Base-by-base conservation (phyloP, 2,329 filamentous ascomycete genomes). In the Monosporascus sp. region DNA sequence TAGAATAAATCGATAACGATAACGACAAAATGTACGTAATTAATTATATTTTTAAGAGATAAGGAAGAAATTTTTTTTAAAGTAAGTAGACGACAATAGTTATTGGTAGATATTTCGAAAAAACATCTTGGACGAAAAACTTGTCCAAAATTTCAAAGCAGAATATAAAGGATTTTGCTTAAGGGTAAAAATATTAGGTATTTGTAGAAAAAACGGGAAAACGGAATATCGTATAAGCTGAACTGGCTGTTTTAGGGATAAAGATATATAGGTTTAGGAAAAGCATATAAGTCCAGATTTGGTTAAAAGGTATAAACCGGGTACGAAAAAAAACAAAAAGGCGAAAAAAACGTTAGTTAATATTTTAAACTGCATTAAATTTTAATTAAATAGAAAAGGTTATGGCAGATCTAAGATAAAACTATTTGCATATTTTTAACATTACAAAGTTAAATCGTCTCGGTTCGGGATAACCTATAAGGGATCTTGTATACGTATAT, bases 201-300 rank as follows among this genome's bases (percentile, higher is more conserved):
- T n/a, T 38, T 25, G 25, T 45, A 50, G 11, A 50, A 22, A 38
- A 43, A 50, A 50, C 2, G 18, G 49, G 22, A 50, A 50, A 38
- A 45, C 39, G 24, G 38, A 50, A 27, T 50, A 50, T 45, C 25
- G 37, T 45, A 17, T 50, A 44, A 50, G 27, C 17, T 50, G 18
- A 18, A 45, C 24, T 7, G n/a, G 11, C 9, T 25, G 18, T 45
- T 8, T 6, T 44, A 27, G 38, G 2, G 17, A 38, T 31, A 38
- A 50, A 27, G 25, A 45, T 25, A 18, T 9, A 31, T 50, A 35
- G 39, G 49, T 50, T 36, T 35, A 39, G 7, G 18, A 50, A 35
- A 50, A 27, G n/a, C 25, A 44, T 11, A 45, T 50, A 43, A 50
- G 22, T 25, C 17, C 39, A 39, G 27, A 45, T 36, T 20, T 50